Evolutionary conservation across 2,329 filamentous ascomycete genomes (phyloP), one percentile per base, ranked within the genome.

Genomic region (Thelonectria blattea): DNA sequence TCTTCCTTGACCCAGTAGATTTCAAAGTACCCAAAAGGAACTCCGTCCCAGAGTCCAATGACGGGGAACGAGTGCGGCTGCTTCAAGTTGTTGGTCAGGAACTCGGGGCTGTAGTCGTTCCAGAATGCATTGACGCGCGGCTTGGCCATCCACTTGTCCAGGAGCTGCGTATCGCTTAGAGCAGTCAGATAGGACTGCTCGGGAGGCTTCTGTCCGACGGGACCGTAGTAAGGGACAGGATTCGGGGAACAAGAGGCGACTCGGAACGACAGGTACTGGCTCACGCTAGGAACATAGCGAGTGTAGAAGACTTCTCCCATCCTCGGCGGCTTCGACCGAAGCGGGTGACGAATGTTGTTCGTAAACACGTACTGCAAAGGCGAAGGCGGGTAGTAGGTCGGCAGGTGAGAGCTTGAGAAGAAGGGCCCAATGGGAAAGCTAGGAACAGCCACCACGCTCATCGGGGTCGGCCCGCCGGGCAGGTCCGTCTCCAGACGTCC

Each of bases 1-100:
- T 98, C 95, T 73, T 99, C 95, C 71, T 96, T 97, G 3, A 95
- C 92, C 94, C 95, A 99, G 78, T 99, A 99, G 34, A 99, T 85
- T 79, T 99, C 95, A 73, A 99, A 97, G 74, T 96, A 99, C 0
- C 93, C 95, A 78, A 98, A 99, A 0, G 94, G 94, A 61, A 94
- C 90, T 11, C 92, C 93, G 68, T 98, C 92, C 91, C 94, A 99
- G 73, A 93, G 89, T 1, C 91, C 95, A 62, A 98, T 94, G 0
- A 89, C 92, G 0, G 95, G 95, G 75, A 98, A 97, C 9, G 89
- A 92, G 75, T 97, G 90, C 17, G 83, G 82, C 18, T 83, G 88
- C 12, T 82, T 82, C 11, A 98, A 78, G 0, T 84, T 88, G 2
- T 79, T 80, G 18, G 83, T 79, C 3, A 99, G 80, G 62, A 97